Conservation (phyloP, 1,284 basidiomycete genomes). For the Apiotrichum domesticum region DNA sequence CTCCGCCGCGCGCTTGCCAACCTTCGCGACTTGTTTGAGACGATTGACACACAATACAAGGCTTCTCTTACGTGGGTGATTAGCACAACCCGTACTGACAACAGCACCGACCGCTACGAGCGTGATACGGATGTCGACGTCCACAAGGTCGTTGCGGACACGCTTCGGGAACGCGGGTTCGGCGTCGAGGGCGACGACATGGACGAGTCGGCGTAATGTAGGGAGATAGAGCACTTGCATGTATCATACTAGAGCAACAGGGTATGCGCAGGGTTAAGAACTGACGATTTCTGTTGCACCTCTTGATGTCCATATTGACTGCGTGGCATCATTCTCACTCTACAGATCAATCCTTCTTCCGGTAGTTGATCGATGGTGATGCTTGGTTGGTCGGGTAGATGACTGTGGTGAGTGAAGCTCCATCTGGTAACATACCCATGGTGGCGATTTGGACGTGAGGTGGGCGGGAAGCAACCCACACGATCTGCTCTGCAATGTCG, state of each 20-base stretch:
- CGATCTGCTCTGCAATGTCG: conserved; percentile 94
- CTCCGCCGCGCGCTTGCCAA: conserved; percentile 66
- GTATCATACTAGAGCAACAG: conserved; percentile 1
- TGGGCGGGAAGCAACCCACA: conserved; percentile 52
- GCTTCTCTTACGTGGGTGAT: conserved; percentile 52
- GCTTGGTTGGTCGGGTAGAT: conserved; percentile 40
- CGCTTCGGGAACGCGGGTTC: conserved; percentile 31
- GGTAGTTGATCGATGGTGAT: conserved; percentile 34
- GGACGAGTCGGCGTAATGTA: conserved; percentile 10
- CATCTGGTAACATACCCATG: conserved; percentile 23
- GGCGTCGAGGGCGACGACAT: conserved; percentile 24
- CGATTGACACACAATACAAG: conserved; percentile 62
- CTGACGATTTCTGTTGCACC: background rate
- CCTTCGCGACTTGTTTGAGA: conserved; percentile 65
- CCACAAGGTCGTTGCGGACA: conserved; percentile 35
- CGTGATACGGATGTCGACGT: conserved; percentile 45
- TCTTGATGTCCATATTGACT: background rate
- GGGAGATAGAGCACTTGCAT: background rate
- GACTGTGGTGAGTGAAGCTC: conserved; percentile 16
- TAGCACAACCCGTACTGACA: background rate
- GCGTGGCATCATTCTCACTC: no score
- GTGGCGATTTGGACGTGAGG: conserved; percentile 17
- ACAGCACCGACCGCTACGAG: conserved; percentile 36
- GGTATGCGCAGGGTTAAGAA: background rate
- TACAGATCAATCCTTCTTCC: conserved; percentile 4